Base-by-base conservation (phyloP, 2,329 filamentous ascomycete genomes). In the Stagonosporopsis cucurbitacearum region DNA sequence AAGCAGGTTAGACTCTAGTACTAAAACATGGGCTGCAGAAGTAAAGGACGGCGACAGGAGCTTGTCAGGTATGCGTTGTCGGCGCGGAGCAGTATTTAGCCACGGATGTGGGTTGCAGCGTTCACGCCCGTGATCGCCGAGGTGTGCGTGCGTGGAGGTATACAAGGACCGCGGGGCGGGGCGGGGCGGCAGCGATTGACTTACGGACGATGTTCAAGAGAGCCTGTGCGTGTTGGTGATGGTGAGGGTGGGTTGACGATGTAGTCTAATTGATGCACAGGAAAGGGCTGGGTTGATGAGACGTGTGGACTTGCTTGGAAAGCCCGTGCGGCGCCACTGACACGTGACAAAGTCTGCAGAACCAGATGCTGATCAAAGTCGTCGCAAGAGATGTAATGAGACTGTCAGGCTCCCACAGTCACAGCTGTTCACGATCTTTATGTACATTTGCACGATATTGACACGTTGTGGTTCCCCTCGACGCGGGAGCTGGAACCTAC, bases 221-320 rank as follows among this genome's bases (percentile, higher is more conserved):
- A 65, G 65, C 55, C 64, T 54, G 67, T 58, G 57, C 69, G 66
- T 61, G 68, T 69, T 69, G 65, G 66, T 62, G 70, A 74, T 74
- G 71, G 68, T 62, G 67, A 62, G 63, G 60, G 67, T 65, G 64
- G 64, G 63, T 67, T 65, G 70, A 70, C 53, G 69, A 68, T 70
- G 73, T 65, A 67, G 66, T 75, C 67, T 75, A 73, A 72, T 68
- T 71, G 72, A 73, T 74, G 72, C 71, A 70, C 70, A 68, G 68
- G 68, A 70, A 67, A 63, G 71, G 67, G 71, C 70, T 71, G 68
- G 70, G 66, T 68, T 64, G 71, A 72, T 69, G 68, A 73, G 70
- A 74, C 67, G 70, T 57, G 64, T 66, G 58, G 64, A 63, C 62
- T 61, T 65, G 58, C 47, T 50, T 43, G 58, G 37, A 32, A 49